A percentile compares a stretch with the other conserved stretches of the same genome.
phyloP scores from a whole-genome alignment of 805 yeast genomes.

The Hanseniaspora pseudoguilliermondii region DNA sequence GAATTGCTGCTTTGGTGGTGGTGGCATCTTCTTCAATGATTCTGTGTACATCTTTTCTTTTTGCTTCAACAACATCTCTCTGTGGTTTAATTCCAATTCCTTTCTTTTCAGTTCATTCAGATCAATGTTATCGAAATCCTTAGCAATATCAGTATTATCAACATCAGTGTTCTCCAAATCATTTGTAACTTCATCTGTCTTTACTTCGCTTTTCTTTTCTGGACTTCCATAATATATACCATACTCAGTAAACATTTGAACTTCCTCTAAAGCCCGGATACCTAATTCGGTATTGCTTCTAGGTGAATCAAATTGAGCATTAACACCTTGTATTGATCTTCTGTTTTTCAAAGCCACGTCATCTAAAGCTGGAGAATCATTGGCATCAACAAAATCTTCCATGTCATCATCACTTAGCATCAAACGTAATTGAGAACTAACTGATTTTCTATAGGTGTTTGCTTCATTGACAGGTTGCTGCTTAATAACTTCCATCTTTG shows the following conservation, averaged over 20 bases:
- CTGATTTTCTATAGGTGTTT: constrained; percentile 1
- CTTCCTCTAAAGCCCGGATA: constrained; percentile 19
- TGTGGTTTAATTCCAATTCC: constrained; percentile 25
- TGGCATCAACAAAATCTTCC: constrained; percentile 13
- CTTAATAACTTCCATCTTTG: background rate
- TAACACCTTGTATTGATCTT: constrained; percentile 15
- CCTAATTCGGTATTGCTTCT: constrained; percentile 8
- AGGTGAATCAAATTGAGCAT: constrained; percentile 9
- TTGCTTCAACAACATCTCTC: constrained; percentile 27
- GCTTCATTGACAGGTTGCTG: background rate
- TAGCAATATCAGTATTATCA: constrained; percentile 1
- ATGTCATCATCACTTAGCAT: constrained; percentile 1
- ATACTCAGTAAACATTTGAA: constrained; percentile 25
- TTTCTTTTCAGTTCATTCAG: constrained; percentile 21
- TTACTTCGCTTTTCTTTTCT: background rate
- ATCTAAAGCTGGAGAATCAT: background rate
- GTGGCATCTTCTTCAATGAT: constrained; percentile 11
- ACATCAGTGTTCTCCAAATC: background rate
- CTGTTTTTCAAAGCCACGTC: constrained; percentile 13
- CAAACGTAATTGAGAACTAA: background rate
- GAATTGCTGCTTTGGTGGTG: constrained; percentile 13
- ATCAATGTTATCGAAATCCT: constrained; percentile 7
- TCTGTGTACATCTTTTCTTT: constrained; percentile 23
- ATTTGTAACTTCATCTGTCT: background rate
- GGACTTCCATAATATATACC: constrained; percentile 24